Base-by-base conservation (phyloP, 257 asterid species). In the Leptodermis oblonga region DNA sequence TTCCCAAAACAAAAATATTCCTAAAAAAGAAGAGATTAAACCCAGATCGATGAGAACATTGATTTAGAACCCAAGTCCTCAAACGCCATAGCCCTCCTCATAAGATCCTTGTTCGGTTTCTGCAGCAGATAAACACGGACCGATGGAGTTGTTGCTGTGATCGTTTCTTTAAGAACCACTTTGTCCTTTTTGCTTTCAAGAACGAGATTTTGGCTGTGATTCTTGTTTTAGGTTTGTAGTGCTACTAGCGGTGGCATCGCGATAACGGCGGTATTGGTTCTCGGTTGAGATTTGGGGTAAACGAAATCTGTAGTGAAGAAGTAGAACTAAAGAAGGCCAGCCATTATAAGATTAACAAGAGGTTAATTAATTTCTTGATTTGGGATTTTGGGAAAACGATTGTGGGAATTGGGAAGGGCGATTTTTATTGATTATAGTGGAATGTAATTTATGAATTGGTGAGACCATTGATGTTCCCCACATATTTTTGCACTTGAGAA, bases 221-320 rank as follows among this genome's bases (percentile, higher is more conserved):
- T 4, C 20, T 31, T 48, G 20, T 36, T 11, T n/a, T 48, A 60
- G 4, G 46, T 4, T 31, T 33, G 15, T 12, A 66, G 46, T 22
- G 1, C 26, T n/a, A n/a, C n/a, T 60, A 28, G 15, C 1, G 65
- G 45, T 4, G 36, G 23, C 12, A 45, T 4, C 4, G 34, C 3
- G 2, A 3, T 15, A 9, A 11, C 45, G 60, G 5, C 11, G 26
- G 67, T 62, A 3, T 4, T 62, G 6, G 0, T 46, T 30, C 9
- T 36, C 4, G 56, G 42, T 43, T 72, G 58, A 52, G 84, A 65
- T 70, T 66, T 83, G 2, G 88, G 87, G 61, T 83, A 85, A 42
- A 56, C 77, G 77, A 85, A 87, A 85, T 87, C 93, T 0, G 87
- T 87, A 0, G 93, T 90, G 46, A 85, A 87, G 71, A 83, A 85